Conservation (phyloP, 805 yeast genomes). For the Cyberlindnera nakhonratchasimensis region DNA sequence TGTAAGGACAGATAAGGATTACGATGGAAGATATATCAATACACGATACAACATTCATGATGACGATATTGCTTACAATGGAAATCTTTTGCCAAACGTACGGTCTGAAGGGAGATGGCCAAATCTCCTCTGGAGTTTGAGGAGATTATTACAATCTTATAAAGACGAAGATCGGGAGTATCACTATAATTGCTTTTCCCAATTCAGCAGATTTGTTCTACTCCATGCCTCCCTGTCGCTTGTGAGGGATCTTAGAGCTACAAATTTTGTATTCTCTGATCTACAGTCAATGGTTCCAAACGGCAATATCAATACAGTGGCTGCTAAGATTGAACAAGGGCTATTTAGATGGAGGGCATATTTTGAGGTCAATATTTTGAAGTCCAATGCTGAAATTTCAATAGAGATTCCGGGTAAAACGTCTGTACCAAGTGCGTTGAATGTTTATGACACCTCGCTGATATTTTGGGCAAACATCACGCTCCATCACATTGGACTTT, state of each 20-base stretch:
- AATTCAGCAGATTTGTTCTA: slow-evolving; percentile 33
- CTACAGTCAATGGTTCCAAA: slow-evolving; percentile 20
- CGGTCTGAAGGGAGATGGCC: slow-evolving; percentile 35
- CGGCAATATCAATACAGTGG: slow-evolving; percentile 26
- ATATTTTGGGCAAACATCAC: slow-evolving; percentile 34
- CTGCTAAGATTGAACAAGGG: slow-evolving; percentile 30
- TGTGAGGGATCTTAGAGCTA: slow-evolving; percentile 27
- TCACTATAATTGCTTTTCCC: slow-evolving; percentile 33
- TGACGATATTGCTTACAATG: slow-evolving; percentile 8
- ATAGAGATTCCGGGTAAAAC: no score
- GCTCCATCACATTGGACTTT: slow-evolving; percentile 26
- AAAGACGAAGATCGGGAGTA: slow-evolving; percentile 31
- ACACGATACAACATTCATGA: slow-evolving; percentile 11
- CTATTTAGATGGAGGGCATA: slow-evolving; percentile 33
- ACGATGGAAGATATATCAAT: neutral
- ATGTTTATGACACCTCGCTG: slow-evolving; percentile 33
- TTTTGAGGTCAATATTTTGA: slow-evolving; percentile 30
- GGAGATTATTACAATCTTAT: slow-evolving; percentile 30
- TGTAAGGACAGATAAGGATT: neutral
- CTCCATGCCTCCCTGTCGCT: slow-evolving; percentile 33
- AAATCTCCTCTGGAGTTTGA: slow-evolving; percentile 32
- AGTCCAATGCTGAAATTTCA: slow-evolving; percentile 20
- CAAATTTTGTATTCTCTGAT: slow-evolving; percentile 29
- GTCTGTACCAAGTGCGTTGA: slow-evolving; percentile 15
- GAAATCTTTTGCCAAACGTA: slow-evolving; percentile 23